Evolutionary conservation across 2,329 filamentous ascomycete genomes (phyloP).

Genomic region (Claviceps pusilla): DNA sequence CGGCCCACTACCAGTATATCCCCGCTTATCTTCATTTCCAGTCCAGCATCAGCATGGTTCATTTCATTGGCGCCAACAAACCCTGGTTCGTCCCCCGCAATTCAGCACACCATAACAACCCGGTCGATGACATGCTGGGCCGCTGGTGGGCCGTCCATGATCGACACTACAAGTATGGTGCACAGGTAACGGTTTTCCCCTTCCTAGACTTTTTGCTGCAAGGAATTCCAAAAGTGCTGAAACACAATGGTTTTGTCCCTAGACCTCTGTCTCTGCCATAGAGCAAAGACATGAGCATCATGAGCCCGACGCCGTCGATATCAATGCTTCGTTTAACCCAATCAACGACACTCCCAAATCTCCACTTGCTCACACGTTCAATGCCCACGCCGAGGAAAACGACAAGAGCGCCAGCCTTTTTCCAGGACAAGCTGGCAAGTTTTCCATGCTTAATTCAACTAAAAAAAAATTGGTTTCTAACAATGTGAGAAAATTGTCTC

Average conservation of each 20-base stretch:
- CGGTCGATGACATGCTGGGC: constrained; percentile 70
- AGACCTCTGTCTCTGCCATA: neutral
- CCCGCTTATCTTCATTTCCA: constrained; percentile 91
- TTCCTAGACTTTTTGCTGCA: neutral
- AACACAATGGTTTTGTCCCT: neutral
- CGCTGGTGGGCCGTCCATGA: constrained; percentile 95
- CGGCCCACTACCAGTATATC: constrained; percentile 91
- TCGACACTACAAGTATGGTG: constrained; percentile 49
- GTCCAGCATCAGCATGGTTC: constrained; percentile 73
- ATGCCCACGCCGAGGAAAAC: neutral
- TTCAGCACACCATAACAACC: constrained; percentile 37
- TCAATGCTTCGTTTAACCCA: neutral
- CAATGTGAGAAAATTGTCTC: neutral
- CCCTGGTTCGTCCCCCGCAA: constrained; percentile 62
- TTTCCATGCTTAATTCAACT: neutral
- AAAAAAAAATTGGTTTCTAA: neutral
- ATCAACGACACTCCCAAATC: neutral
- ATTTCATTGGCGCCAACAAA: constrained; percentile 87
- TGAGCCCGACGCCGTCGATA: neutral
- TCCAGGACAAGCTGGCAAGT: neutral
- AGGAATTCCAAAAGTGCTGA: neutral
- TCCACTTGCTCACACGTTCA: neutral
- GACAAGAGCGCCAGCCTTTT: neutral
- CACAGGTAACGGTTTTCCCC: constrained; percentile 25
- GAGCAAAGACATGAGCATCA: neutral